These are phyloP conservation scores for Exserohilum turcica DNA, from an alignment of 2,329 filamentous ascomycete species.

Conservation along the genomic window DNA sequence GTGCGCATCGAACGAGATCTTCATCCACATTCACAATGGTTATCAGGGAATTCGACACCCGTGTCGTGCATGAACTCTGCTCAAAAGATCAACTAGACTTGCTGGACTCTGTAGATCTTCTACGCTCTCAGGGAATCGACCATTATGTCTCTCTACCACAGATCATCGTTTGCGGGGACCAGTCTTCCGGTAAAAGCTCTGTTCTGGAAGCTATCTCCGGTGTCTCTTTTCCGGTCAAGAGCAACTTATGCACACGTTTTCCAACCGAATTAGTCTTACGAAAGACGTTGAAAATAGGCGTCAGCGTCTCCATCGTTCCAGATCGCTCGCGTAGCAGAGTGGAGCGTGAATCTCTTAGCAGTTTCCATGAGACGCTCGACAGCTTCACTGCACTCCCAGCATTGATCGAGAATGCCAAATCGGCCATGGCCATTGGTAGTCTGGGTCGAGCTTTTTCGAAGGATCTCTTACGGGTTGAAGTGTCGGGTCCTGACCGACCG, in stretches of 20 bases:
- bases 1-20: background rate
- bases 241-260: too few species aligned
- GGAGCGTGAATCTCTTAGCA: conserved; percentile 36
- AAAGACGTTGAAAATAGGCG: conserved; percentile 27
- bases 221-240: too few species aligned
- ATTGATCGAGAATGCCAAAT: conserved; percentile 55
- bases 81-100: background rate
- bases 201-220: too few species aligned
- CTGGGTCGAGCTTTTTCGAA: conserved; percentile 37
- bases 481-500: conserved; percentile 42
- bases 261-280: conserved; percentile 57
- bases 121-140: conserved; percentile 52
- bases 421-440: background rate
- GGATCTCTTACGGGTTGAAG: conserved; percentile 49
- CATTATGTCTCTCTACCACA: conserved; percentile 35
- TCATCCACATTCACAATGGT: background rate
- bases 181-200: conserved; percentile 36
- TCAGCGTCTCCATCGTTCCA: conserved; percentile 7
- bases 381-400: conserved; percentile 49
- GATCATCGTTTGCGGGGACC: too few species aligned
- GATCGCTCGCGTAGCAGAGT: conserved; percentile 23
- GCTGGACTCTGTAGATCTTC: conserved; percentile 58
- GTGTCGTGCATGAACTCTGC: background rate
- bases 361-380: conserved; percentile 39
- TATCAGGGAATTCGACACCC: background rate